Evolutionary conservation across 139 green algal species (phyloP).

Genomic region (Chlorella sp.): DNA sequence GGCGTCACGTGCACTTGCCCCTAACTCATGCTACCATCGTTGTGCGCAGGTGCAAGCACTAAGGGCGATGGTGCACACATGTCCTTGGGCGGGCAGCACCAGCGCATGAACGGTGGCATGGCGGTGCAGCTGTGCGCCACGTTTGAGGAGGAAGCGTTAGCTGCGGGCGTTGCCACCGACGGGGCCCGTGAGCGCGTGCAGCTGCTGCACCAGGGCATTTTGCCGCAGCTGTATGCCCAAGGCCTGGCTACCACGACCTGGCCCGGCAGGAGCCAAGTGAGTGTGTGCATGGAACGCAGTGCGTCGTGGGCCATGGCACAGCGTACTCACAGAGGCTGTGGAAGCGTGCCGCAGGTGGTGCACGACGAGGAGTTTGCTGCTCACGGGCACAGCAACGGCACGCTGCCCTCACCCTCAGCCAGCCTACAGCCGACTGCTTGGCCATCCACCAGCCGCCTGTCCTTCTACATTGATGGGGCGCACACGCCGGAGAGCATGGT

Average conservation of each 20-base stretch:
- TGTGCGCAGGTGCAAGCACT: neutral
- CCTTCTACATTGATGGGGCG: conserved; percentile 91
- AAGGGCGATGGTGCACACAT: neutral
- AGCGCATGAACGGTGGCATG: conserved; percentile 80
- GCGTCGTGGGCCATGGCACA: too few relatives aligned
- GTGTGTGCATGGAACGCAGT: neutral
- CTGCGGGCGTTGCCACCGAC: neutral
- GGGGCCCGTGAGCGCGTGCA: conserved; percentile 10
- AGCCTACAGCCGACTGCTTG: too few relatives aligned
- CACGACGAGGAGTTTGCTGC: conserved; percentile 14
- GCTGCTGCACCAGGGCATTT: conserved; percentile 18
- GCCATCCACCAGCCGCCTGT: conserved; percentile 47
- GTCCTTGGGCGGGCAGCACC: conserved; percentile 70
- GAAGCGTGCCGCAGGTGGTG: conserved; percentile 14
- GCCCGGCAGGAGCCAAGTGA: conserved; percentile 76
- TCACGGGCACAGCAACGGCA: neutral
- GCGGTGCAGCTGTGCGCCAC: conserved; percentile 68
- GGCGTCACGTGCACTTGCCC: too few relatives aligned
- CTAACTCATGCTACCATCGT: too few relatives aligned
- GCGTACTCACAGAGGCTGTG: too few relatives aligned
- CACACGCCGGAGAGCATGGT: conserved; percentile 93
- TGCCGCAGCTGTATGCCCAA: conserved; percentile 41
- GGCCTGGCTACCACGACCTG: conserved; percentile 49
- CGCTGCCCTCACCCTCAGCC: too few relatives aligned
- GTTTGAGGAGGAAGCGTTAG: conserved; percentile 46